Evolutionary conservation across 228 moss, liverwort and hornwort genomes (phyloP).

Genomic region (Sphagnum fallax): DNA sequence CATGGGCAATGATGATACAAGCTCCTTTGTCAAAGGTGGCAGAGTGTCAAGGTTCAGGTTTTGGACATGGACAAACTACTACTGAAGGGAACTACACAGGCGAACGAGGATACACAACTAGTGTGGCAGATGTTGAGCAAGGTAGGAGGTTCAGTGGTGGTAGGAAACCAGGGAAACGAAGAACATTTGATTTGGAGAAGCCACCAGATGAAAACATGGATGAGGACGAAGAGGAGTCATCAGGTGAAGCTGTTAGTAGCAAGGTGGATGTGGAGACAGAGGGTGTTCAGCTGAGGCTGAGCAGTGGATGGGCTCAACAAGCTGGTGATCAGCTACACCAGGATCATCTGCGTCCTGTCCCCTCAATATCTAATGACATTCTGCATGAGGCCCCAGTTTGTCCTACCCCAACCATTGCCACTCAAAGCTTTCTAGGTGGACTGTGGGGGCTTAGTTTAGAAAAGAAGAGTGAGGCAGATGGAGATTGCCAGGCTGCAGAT

Average conservation of each 20-base stretch:
- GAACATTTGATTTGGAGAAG: slow-evolving; percentile 48
- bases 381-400: slow-evolving; percentile 25
- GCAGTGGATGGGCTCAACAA: slow-evolving; percentile 12
- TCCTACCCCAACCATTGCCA: slow-evolving; percentile 28
- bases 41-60: too few relatives aligned
- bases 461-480: slow-evolving; percentile 12
- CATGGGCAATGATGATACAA: slow-evolving; percentile 8
- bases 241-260: slow-evolving; percentile 17
- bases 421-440: slow-evolving; percentile 39
- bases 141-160: neutral
- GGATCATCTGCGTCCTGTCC: neutral
- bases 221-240: slow-evolving; percentile 25
- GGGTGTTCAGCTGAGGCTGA: slow-evolving; percentile 24
- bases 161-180: slow-evolving; percentile 1
- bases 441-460: slow-evolving; percentile 40
- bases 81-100: neutral
- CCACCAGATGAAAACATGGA: slow-evolving; percentile 42
- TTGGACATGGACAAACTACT: neutral
- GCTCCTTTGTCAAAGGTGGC: slow-evolving; percentile 1
- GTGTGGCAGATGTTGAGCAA: neutral
- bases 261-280: slow-evolving; percentile 12
- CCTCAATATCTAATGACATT: slow-evolving; percentile 18
- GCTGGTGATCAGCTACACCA: neutral
- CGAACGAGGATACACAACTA: neutral
- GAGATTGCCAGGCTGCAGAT: slow-evolving; percentile 12